Evolutionary conservation across 1,284 basidiomycete species (phyloP).

Genomic region (Cryptococcus hybrid): DNA sequence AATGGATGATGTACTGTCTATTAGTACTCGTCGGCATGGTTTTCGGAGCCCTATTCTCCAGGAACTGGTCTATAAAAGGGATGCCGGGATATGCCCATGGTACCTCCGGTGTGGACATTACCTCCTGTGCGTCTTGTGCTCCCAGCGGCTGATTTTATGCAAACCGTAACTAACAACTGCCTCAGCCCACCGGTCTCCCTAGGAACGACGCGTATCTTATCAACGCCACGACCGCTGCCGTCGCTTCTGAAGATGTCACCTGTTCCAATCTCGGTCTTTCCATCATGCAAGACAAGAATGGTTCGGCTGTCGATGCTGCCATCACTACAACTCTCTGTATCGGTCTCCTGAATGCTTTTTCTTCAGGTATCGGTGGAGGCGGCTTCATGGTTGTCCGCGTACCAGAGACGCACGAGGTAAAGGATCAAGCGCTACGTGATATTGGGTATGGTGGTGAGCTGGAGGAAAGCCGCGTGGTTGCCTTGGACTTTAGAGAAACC

Average conservation of each 20-base stretch:
- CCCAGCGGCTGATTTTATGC: neutral
- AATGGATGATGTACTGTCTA: constrained; percentile 10
- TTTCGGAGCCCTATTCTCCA: constrained; percentile 10
- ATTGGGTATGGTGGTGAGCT: constrained; percentile 4
- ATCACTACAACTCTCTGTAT: constrained; percentile 77
- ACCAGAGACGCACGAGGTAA: constrained; percentile 49
- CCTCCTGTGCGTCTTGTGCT: constrained; percentile 23
- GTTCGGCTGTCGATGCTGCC: constrained; percentile 87
- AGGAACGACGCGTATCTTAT: constrained; percentile 73
- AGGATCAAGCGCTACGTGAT: constrained; percentile 1
- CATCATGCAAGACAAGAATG: constrained; percentile 68
- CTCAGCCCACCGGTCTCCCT: constrained; percentile 45
- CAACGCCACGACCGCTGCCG: constrained; percentile 71
- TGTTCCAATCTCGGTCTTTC: constrained; percentile 82
- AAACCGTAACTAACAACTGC: constrained; percentile 3
- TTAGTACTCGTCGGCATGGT: constrained; percentile 11
- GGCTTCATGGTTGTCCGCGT: constrained; percentile 88
- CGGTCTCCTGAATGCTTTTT: constrained; percentile 87
- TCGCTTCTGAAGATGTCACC: constrained; percentile 77
- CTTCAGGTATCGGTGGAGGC: constrained; percentile 79
- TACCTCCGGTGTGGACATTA: constrained; percentile 35
- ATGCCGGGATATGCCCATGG: constrained; percentile 29
- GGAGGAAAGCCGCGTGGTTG: constrained; percentile 46
- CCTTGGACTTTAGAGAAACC: constrained; percentile 85
- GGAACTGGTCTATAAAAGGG: neutral